Conservation (phyloP, 306 rosid species). For the Pachyrhizus erosus region DNA sequence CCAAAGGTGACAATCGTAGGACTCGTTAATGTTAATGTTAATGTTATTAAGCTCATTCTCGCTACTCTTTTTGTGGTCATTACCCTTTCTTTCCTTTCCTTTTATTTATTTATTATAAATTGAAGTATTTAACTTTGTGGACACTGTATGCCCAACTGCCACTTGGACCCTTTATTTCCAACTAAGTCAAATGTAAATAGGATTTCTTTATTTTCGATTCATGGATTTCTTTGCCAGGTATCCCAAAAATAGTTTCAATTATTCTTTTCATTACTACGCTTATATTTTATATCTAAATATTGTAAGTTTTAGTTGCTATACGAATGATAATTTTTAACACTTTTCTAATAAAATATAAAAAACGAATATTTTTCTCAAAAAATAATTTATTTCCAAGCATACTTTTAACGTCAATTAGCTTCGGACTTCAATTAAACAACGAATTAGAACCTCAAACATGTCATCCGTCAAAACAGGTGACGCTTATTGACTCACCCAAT, state of each 20-base stretch:
- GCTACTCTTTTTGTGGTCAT: not conserved
- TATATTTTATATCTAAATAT: too few relatives aligned
- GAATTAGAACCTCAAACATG: not conserved
- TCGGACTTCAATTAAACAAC: not conserved
- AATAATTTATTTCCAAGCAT: not conserved
- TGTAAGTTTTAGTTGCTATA: too few relatives aligned
- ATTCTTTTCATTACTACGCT: not conserved
- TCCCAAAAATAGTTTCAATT: too few relatives aligned
- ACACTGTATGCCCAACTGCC: conserved; percentile 23
- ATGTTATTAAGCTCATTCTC: conserved; percentile 55
- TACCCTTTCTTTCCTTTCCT: not conserved
- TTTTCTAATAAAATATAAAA: not conserved
- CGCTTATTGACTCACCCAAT: too few relatives aligned
- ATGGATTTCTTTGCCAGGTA: not conserved
- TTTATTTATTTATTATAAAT: not conserved
- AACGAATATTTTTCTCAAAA: not conserved
- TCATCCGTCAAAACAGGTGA: not conserved
- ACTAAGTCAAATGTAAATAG: not conserved
- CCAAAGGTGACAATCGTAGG: conserved; percentile 40
- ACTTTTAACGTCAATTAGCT: not conserved
- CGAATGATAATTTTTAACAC: not conserved
- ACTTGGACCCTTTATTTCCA: not conserved
- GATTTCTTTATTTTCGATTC: not conserved
- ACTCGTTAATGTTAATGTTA: conserved; percentile 5
- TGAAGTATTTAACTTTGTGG: not conserved